phyloP scores from a whole-genome alignment of 2,329 filamentous ascomycete genomes.

The Eutypa lata region DNA sequence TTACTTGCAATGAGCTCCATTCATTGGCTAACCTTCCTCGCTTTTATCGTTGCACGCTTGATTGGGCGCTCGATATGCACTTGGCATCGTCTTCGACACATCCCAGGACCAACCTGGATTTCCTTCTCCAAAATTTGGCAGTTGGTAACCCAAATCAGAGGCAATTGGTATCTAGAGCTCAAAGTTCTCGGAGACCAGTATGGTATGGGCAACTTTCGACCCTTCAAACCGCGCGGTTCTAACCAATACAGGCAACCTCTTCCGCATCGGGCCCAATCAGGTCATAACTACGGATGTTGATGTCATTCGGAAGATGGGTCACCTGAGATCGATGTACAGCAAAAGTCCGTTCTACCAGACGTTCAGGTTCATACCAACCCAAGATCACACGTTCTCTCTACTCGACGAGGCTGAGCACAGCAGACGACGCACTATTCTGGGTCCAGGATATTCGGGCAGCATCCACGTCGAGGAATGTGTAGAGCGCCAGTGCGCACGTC shows the following conservation, averaged over 20 bases:
- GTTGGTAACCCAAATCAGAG: slow-evolving; percentile 11
- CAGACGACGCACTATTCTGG: slow-evolving; percentile 12
- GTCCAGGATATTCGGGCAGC: slow-evolving; percentile 10
- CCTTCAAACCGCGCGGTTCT: background rate
- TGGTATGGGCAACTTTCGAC: slow-evolving; percentile 4
- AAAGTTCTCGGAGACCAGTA: slow-evolving; percentile 12
- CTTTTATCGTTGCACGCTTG: too few species aligned
- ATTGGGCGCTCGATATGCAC: too few species aligned
- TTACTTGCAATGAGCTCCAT: too few species aligned
- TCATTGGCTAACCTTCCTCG: too few species aligned
- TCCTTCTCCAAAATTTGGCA: slow-evolving; percentile 15
- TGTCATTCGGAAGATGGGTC: slow-evolving; percentile 13
- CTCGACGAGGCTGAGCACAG: slow-evolving; percentile 13
- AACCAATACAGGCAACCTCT: slow-evolving; percentile 10
- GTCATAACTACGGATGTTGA: slow-evolving; percentile 18
- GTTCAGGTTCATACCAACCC: slow-evolving; percentile 14
- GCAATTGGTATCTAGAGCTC: slow-evolving; percentile 12
- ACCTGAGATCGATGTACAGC: slow-evolving; percentile 10
- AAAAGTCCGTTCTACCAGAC: slow-evolving; percentile 13
- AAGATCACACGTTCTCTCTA: slow-evolving; percentile 16
- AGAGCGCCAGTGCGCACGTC: slow-evolving; percentile 10
- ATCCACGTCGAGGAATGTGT: slow-evolving; percentile 9
- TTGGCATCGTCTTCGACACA: slow-evolving; percentile 18
- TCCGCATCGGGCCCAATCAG: slow-evolving; percentile 18
- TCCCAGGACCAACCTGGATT: slow-evolving; percentile 13